phyloP scores from a whole-genome alignment of 1,284 basidiomycete genomes.

The Cryptococcus sp. region DNA sequence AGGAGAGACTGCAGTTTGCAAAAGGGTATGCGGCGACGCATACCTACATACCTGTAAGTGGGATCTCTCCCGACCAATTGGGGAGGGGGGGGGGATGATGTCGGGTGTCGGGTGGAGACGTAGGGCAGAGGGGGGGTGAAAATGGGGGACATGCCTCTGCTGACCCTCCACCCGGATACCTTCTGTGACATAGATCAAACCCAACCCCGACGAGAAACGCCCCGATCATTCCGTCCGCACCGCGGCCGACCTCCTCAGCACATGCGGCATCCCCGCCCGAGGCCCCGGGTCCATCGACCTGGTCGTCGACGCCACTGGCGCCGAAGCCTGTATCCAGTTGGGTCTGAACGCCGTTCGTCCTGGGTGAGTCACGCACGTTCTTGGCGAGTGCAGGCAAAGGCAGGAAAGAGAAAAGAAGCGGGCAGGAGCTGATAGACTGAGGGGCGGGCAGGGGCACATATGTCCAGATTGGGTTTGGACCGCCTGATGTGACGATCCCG shows the following conservation, averaged over 20 bases:
- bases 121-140: background rate
- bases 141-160: background rate
- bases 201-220: slow-evolving; percentile 25
- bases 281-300: slow-evolving; percentile 57
- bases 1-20: slow-evolving; percentile 79
- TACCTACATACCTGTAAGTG: slow-evolving; percentile 60
- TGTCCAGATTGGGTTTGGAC: slow-evolving; percentile 48
- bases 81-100: too few species aligned
- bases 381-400: background rate
- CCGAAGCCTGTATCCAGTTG: slow-evolving; percentile 61
- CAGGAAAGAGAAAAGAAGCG: background rate
- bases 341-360: slow-evolving; percentile 59
- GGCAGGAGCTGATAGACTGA: too few species aligned
- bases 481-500: slow-evolving; percentile 45
- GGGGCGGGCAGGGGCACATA: slow-evolving; percentile 30
- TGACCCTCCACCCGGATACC: background rate
- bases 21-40: slow-evolving; percentile 84
- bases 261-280: slow-evolving; percentile 51
- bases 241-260: slow-evolving; percentile 50
- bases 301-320: slow-evolving; percentile 60
- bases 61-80: too few species aligned
- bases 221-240: slow-evolving; percentile 58
- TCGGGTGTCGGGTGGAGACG: too few species aligned
- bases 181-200: slow-evolving; percentile 23
- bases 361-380: slow-evolving; percentile 49